These are phyloP conservation scores for Aspergillus tamarii DNA, from an alignment of 2,329 filamentous ascomycete species.

Conservation along the genomic window DNA sequence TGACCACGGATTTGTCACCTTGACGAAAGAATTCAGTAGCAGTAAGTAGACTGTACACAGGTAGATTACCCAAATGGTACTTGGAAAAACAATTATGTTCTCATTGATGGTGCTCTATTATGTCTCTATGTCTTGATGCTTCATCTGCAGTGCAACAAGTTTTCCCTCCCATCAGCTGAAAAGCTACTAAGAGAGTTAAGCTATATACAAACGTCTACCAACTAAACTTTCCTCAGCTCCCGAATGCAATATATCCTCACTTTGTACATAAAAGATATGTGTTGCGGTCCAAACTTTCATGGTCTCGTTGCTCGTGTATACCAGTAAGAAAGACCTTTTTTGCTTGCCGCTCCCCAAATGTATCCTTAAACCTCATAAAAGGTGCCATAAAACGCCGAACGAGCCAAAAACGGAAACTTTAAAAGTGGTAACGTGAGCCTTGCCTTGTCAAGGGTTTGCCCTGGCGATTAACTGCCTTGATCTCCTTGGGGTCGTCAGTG, in stretches of 20 bases:
- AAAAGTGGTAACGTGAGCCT: slow-evolving; percentile 53
- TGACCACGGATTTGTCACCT: slow-evolving; percentile 13
- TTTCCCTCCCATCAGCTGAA: neutral
- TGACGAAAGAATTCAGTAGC: neutral
- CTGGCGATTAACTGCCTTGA: slow-evolving; percentile 49
- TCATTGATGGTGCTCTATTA: neutral
- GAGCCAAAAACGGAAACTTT: slow-evolving; percentile 12
- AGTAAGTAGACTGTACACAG: neutral
- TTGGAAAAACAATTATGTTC: neutral
- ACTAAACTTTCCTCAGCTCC: neutral
- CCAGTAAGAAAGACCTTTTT: slow-evolving; percentile 16
- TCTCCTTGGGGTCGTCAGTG: slow-evolving; percentile 42
- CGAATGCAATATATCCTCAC: neutral
- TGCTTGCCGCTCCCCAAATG: slow-evolving; percentile 14
- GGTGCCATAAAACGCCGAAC: slow-evolving; percentile 13
- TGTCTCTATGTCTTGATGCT: neutral
- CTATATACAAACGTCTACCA: slow-evolving; percentile 3
- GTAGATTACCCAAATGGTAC: neutral
- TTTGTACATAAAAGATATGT: slow-evolving; percentile 5
- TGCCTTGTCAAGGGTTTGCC: slow-evolving; percentile 56
- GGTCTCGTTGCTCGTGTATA: slow-evolving; percentile 26
- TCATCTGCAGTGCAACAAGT: neutral
- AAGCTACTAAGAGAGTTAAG: neutral
- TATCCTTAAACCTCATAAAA: slow-evolving; percentile 1
- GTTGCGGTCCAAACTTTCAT: slow-evolving; percentile 19